A percentile compares a stretch with the other conserved stretches of the same genome.
Conservation (phyloP, 2,329 filamentous ascomycete species). For the Mycogone perniciosa region DNA sequence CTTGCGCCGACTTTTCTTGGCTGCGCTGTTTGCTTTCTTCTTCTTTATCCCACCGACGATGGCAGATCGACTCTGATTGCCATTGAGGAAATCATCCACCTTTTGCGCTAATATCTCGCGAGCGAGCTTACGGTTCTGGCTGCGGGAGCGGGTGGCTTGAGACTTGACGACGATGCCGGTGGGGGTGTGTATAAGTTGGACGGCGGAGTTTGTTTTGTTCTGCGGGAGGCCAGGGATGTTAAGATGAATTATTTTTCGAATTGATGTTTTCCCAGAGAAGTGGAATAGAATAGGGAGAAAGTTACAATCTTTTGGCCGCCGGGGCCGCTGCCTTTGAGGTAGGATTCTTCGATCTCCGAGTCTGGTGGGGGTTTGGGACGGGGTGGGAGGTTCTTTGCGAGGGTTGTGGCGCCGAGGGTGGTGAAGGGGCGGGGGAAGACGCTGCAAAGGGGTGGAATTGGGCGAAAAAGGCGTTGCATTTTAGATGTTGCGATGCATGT, state of each 20-base stretch:
- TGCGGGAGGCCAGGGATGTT: conserved; percentile 21
- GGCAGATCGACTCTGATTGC: conserved; percentile 59
- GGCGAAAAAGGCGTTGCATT: no score
- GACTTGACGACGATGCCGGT: conserved; percentile 92
- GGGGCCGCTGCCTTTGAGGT: conserved; percentile 85
- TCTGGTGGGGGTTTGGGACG: conserved; percentile 68
- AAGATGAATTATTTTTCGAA: background rate
- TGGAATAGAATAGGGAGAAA: background rate
- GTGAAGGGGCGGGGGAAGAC: conserved; percentile 22
- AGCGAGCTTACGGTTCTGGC: conserved; percentile 82
- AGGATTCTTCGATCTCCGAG: conserved; percentile 72
- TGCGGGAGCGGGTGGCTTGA: conserved; percentile 80
- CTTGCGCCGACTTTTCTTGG: conserved; percentile 79
- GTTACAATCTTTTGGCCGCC: conserved; percentile 89
- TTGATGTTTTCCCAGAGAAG: conserved; percentile 5
- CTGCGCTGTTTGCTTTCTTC: conserved; percentile 66
- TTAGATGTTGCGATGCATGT: no score
- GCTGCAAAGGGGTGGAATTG: no score
- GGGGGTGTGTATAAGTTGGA: conserved; percentile 84
- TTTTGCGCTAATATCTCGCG: conserved; percentile 68
- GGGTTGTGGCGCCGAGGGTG: conserved; percentile 19
- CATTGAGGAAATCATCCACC: conserved; percentile 66
- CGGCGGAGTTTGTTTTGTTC: conserved; percentile 96
- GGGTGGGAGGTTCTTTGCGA: conserved; percentile 60
- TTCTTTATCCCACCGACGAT: conserved; percentile 57